Percentiles rank a stretch among this genome's conserved stretches.
These are phyloP conservation scores for Geranium rotundifolium DNA, from an alignment of 345 rosid species.

Conservation along the genomic window DNA sequence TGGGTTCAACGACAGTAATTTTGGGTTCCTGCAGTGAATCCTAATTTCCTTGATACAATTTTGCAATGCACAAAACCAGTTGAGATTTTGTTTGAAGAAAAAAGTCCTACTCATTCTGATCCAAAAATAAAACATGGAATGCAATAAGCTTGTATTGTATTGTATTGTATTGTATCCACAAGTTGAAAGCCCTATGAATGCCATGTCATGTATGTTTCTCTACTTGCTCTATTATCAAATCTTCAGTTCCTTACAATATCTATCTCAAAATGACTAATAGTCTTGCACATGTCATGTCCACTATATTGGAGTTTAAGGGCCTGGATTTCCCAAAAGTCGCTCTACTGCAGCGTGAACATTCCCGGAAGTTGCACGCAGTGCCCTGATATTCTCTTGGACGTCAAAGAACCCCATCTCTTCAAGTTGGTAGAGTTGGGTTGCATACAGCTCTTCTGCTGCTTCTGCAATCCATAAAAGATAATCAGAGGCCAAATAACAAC, in stretches of 20 bases:
- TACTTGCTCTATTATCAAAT: neutral
- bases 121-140: too few species aligned
- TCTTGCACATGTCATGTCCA: neutral
- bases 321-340: constrained; percentile 70
- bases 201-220: neutral
- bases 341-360: constrained; percentile 87
- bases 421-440: constrained; percentile 48
- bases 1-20: too few species aligned
- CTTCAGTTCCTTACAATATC: neutral
- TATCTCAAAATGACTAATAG: too few species aligned
- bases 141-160: too few species aligned
- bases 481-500: neutral
- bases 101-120: too few species aligned
- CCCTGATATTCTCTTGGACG: constrained; percentile 76
- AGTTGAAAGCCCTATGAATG: neutral
- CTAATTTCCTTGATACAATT: too few species aligned
- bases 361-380: constrained; percentile 66
- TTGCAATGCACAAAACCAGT: too few species aligned
- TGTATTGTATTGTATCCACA: too few species aligned
- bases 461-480: constrained; percentile 22
- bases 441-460: constrained; percentile 76
- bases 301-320: constrained; percentile 23
- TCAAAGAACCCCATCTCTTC: constrained; percentile 52
- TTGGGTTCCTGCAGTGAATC: too few species aligned
- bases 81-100: too few species aligned